Evolutionary conservation across 768 basidiomycete genomes (phyloP).

Genomic region (Russula sp.): DNA sequence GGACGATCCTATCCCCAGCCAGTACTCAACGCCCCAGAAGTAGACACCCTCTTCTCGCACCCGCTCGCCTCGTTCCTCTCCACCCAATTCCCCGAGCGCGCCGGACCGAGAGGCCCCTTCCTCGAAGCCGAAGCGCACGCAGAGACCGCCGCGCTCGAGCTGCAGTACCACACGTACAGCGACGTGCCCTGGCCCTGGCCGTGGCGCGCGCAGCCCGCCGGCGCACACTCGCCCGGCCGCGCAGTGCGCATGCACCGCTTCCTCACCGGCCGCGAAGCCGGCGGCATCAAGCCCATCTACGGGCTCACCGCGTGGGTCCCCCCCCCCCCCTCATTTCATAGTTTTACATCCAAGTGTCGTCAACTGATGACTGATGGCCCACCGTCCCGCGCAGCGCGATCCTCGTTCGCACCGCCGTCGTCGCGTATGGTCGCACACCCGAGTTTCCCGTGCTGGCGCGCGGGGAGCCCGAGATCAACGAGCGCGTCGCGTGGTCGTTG

Average conservation of each 20-base stretch:
- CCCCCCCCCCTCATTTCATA: neutral
- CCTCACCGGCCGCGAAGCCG: slow-evolving; percentile 78
- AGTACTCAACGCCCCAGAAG: slow-evolving; percentile 73
- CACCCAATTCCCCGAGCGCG: slow-evolving; percentile 41
- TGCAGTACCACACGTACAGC: slow-evolving; percentile 57
- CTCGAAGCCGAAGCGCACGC: slow-evolving; percentile 48
- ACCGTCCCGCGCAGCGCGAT: slow-evolving; percentile 36
- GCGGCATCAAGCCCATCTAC: slow-evolving; percentile 83
- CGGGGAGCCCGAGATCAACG: slow-evolving; percentile 36
- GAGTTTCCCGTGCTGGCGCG: slow-evolving; percentile 42
- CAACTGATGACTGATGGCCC: neutral
- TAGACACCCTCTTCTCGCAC: slow-evolving; percentile 78
- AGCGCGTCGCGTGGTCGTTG: slow-evolving; percentile 42
- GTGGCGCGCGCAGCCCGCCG: slow-evolving; percentile 24
- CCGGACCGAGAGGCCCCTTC: slow-evolving; percentile 7
- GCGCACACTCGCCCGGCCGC: neutral
- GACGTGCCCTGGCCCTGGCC: slow-evolving; percentile 48
- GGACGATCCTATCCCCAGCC: slow-evolving; percentile 43
- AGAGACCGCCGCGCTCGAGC: slow-evolving; percentile 33
- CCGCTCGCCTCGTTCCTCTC: slow-evolving; percentile 67
- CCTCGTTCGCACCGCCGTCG: slow-evolving; percentile 43
- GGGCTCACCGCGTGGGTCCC: slow-evolving; percentile 76
- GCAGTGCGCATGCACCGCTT: slow-evolving; percentile 62
- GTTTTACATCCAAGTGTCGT: no score
- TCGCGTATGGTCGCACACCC: slow-evolving; percentile 44